phyloP scores from a whole-genome alignment of 495 filamentous ascomycete genomes.

The Friedmanniomyces endolithicus region DNA sequence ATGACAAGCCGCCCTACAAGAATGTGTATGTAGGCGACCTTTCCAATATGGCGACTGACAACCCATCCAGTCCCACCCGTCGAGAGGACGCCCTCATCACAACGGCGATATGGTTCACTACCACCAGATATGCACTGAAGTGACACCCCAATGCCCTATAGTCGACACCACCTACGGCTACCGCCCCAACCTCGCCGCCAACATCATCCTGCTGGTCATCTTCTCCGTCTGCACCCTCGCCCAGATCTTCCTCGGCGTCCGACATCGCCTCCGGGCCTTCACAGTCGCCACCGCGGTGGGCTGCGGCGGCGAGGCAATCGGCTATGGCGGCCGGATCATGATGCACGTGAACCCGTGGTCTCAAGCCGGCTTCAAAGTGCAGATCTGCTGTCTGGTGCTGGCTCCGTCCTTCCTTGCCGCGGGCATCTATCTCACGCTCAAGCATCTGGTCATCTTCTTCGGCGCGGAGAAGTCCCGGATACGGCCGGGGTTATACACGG shows the following conservation, averaged over 20 bases:
- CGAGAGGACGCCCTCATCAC: neutral
- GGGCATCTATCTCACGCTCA: constrained; percentile 46
- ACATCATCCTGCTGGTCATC: constrained; percentile 16
- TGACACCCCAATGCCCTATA: constrained; percentile 12
- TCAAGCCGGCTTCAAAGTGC: constrained; percentile 18
- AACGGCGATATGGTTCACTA: neutral
- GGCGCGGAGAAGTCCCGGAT: constrained; percentile 40
- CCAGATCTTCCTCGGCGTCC: constrained; percentile 12
- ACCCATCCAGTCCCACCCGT: neutral
- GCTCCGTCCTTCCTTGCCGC: constrained; percentile 47
- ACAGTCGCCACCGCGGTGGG: constrained; percentile 14
- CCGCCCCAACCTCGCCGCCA: constrained; percentile 12
- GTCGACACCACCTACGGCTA: constrained; percentile 10
- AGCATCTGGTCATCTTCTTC: constrained; percentile 34
- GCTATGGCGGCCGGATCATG: constrained; percentile 19
- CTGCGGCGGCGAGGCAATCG: constrained; percentile 16
- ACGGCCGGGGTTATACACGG: constrained; percentile 39
- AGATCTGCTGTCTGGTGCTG: constrained; percentile 42
- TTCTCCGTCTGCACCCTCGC: constrained; percentile 18
- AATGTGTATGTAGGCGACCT: neutral
- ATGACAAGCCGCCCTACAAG: neutral
- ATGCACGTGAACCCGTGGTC: constrained; percentile 15
- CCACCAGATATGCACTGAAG: constrained; percentile 11
- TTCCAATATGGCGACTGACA: neutral
- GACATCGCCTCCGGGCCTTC: constrained; percentile 11